Percentiles rank a stretch among this genome's conserved stretches.
Conservation (phyloP, 2,329 filamentous ascomycete genomes). For the Cladophialophora exuberans region DNA sequence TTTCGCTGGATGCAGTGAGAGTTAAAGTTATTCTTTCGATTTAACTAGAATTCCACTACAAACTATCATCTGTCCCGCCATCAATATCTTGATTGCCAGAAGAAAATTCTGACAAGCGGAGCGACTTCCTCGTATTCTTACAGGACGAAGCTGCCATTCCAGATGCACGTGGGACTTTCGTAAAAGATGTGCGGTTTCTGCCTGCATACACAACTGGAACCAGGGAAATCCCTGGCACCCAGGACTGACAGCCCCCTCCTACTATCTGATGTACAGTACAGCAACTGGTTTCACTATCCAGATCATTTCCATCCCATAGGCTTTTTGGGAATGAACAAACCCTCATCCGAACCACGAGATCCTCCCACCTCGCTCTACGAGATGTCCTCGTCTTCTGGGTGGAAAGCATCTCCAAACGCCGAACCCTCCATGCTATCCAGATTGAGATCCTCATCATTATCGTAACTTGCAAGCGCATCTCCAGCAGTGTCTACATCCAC, state of each 20-base stretch:
- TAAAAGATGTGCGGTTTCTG: background rate
- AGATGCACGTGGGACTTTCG: constrained; percentile 10
- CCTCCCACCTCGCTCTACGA: constrained; percentile 21
- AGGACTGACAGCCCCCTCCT: too few relatives aligned
- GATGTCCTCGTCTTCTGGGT: constrained; percentile 53
- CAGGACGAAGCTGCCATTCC: background rate
- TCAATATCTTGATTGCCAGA: too few relatives aligned
- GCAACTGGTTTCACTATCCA: background rate
- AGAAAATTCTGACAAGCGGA: constrained; percentile 10
- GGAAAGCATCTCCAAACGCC: constrained; percentile 82
- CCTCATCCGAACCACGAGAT: too few relatives aligned
- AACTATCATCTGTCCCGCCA: too few relatives aligned
- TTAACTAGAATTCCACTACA: too few relatives aligned
- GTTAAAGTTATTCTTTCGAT: background rate
- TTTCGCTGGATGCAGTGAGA: background rate
- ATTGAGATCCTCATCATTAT: constrained; percentile 58
- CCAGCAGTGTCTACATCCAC: constrained; percentile 71
- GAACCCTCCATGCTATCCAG: constrained; percentile 73
- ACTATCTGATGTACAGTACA: too few relatives aligned
- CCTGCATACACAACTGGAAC: background rate
- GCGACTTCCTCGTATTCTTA: constrained; percentile 4
- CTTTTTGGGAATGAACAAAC: too few relatives aligned
- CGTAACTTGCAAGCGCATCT: constrained; percentile 70
- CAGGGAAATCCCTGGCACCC: too few relatives aligned
- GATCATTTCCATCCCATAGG: too few relatives aligned